Evolutionary conservation across 2,329 filamentous ascomycete genomes (phyloP).

Genomic region (Simplicillium sp.): DNA sequence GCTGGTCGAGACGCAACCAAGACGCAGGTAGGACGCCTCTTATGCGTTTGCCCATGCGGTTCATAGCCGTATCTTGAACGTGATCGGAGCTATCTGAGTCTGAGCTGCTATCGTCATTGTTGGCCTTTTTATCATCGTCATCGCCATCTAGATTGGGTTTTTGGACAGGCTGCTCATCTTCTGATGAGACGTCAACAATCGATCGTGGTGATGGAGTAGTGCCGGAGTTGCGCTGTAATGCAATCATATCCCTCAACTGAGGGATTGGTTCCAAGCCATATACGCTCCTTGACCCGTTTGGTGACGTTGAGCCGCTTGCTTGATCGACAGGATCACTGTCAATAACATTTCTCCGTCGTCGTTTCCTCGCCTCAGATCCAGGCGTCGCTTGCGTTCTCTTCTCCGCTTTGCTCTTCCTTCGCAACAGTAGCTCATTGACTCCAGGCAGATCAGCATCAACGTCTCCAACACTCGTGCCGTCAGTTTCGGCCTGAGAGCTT

Average conservation of each 20-base stretch:
- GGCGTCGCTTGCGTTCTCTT: conserved; percentile 15
- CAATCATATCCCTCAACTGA: too few relatives aligned
- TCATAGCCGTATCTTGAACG: conserved; percentile 29
- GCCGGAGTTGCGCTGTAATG: too few relatives aligned
- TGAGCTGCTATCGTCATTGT: conserved; percentile 3
- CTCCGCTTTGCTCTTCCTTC: conserved; percentile 6
- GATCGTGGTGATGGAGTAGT: too few relatives aligned
- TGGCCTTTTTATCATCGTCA: not conserved
- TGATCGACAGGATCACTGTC: conserved; percentile 20
- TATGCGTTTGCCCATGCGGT: conserved; percentile 35
- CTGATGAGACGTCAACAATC: not conserved
- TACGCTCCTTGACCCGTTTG: too few relatives aligned
- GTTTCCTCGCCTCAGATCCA: conserved; percentile 18
- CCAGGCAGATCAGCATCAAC: conserved; percentile 27
- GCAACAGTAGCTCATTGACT: conserved; percentile 22
- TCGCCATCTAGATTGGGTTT: not conserved
- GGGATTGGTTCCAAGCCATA: too few relatives aligned
- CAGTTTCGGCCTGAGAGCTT: conserved; percentile 24
- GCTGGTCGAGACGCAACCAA: conserved; percentile 52
- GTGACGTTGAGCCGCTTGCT: not conserved
- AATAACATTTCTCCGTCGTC: conserved; percentile 18
- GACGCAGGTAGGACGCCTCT: conserved; percentile 58
- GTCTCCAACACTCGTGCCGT: conserved; percentile 21
- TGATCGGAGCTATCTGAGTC: conserved; percentile 23
- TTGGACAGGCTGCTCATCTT: not conserved